Percentiles rank a stretch among this genome's conserved stretches.
phyloP scores from a whole-genome alignment of 139 green algal genomes.

The Coccomyxa sp. region DNA sequence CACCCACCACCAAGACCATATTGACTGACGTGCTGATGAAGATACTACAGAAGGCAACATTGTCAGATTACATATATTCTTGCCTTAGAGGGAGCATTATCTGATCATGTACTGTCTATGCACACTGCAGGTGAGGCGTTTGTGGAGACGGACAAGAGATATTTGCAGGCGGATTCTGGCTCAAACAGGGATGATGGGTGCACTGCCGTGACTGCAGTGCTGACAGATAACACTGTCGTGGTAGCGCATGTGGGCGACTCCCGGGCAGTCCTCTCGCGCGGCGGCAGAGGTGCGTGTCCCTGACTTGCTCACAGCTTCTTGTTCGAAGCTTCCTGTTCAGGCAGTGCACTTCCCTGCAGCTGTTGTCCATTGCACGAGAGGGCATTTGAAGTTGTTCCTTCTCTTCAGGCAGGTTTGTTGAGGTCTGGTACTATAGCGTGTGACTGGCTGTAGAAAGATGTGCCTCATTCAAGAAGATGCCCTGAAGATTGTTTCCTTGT shows the following conservation, averaged over 20 bases:
- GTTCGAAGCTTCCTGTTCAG: no score
- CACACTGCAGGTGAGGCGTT: slow-evolving; percentile 61
- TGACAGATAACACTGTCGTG: slow-evolving; percentile 65
- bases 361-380: neutral
- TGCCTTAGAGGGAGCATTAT: neutral
- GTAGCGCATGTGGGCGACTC: slow-evolving; percentile 93
- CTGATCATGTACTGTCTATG: neutral
- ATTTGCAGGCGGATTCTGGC: slow-evolving; percentile 59
- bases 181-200: slow-evolving; percentile 75
- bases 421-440: no score
- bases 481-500: no score
- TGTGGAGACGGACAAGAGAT: slow-evolving; percentile 73
- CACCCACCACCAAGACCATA: neutral
- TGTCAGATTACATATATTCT: neutral
- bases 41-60: no score
- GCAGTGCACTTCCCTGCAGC: neutral
- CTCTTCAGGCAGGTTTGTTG: no score
- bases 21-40: neutral
- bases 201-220: slow-evolving; percentile 78
- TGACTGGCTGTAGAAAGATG: no score
- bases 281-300: slow-evolving; percentile 59
- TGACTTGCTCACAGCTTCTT: neutral
- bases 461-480: no score
- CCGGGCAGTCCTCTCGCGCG: slow-evolving; percentile 72
- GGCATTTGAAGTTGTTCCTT: no score